Evolutionary conservation across 2,329 filamentous ascomycete species (phyloP).

Genomic region (Colletotrichum brevisporum): DNA sequence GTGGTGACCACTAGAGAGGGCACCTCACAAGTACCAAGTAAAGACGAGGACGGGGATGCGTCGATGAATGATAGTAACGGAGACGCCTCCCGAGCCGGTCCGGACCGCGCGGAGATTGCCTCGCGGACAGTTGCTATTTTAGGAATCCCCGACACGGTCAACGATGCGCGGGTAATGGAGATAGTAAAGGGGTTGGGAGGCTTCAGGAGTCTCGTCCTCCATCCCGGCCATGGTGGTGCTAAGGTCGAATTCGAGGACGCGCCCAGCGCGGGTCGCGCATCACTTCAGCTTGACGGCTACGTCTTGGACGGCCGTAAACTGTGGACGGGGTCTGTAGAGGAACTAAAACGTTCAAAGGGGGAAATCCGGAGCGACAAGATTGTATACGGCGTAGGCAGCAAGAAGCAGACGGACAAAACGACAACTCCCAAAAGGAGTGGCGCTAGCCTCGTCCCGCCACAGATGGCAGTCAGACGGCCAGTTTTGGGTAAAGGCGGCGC

Average conservation of each 20-base stretch:
- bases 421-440: constrained; percentile 45
- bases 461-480: constrained; percentile 58
- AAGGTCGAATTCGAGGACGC: constrained; percentile 85
- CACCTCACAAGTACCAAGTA: constrained; percentile 53
- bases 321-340: constrained; percentile 66
- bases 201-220: constrained; percentile 82
- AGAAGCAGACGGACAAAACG: constrained; percentile 42
- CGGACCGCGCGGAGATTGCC: constrained; percentile 63
- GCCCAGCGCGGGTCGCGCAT: constrained; percentile 79
- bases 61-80: constrained; percentile 51
- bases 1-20: constrained; percentile 56
- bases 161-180: constrained; percentile 83
- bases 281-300: constrained; percentile 69
- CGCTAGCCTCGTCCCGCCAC: constrained; percentile 59
- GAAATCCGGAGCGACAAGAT: constrained; percentile 60
- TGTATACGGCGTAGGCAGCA: constrained; percentile 51
- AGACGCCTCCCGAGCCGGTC: constrained; percentile 27
- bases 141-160: constrained; percentile 92
- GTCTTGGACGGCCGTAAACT: constrained; percentile 69
- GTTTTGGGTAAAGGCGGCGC: constrained; percentile 54
- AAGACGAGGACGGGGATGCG: constrained; percentile 55
- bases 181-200: constrained; percentile 79
- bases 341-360: constrained; percentile 67
- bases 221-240: constrained; percentile 86
- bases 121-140: constrained; percentile 85